These are phyloP conservation scores for Wakefieldia striispora DNA, from an alignment of 768 basidiomycete genomes.

Conservation along the genomic window DNA sequence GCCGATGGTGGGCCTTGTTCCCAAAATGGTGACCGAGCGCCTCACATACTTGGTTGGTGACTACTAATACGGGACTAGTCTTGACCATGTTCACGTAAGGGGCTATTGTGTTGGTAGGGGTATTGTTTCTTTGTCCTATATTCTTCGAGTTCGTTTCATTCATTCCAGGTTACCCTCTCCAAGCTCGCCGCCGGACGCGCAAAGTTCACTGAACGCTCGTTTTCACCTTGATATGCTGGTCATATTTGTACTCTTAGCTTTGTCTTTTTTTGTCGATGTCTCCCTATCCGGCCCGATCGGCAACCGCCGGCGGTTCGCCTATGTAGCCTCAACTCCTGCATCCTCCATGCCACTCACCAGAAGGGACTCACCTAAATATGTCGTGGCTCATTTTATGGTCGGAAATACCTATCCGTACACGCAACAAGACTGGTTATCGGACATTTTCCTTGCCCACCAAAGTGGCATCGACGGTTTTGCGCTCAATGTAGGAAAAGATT, in stretches of 20 bases:
- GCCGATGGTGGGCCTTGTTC: too few relatives aligned
- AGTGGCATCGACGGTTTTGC: constrained; percentile 70
- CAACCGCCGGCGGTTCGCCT: background rate
- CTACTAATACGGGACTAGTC: too few relatives aligned
- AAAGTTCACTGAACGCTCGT: constrained; percentile 10
- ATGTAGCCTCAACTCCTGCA: background rate
- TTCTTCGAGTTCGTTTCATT: too few relatives aligned
- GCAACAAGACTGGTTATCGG: constrained; percentile 39
- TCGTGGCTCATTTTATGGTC: constrained; percentile 58
- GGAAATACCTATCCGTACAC: constrained; percentile 69
- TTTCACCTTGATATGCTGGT: constrained; percentile 15
- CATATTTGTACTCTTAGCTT: constrained; percentile 6
- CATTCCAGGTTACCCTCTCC: background rate
- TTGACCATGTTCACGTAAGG: too few relatives aligned
- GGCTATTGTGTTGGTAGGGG: too few relatives aligned
- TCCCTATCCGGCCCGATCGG: constrained; percentile 14
- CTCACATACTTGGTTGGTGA: too few relatives aligned
- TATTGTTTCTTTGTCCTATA: too few relatives aligned
- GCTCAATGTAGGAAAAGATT: constrained; percentile 64
- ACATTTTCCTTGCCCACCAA: constrained; percentile 54
- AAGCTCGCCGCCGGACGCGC: constrained; percentile 14
- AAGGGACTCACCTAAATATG: constrained; percentile 38
- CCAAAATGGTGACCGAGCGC: too few relatives aligned
- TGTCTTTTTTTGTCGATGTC: constrained; percentile 4
- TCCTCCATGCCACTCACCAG: background rate